A percentile compares a stretch with the other conserved stretches of the same genome.
Evolutionary conservation across 441 rosid species (phyloP).

Genomic region (Mallotus repandus): DNA sequence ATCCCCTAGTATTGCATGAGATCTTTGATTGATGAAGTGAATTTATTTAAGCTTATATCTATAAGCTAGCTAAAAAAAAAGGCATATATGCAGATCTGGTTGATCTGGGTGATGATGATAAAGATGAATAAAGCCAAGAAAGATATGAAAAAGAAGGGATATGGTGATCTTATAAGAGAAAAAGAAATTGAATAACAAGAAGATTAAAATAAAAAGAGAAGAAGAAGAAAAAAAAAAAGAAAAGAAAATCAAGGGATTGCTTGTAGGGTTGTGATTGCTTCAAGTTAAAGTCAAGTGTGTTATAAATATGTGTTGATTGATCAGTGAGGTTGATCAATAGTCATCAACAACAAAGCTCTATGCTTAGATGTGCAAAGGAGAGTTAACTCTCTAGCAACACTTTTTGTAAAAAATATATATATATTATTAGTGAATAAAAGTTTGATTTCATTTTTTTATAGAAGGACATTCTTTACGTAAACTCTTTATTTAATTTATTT

Average conservation of each 20-base stretch:
- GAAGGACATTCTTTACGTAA: too few species aligned
- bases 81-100: constrained; percentile 4
- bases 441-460: too few species aligned
- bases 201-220: not conserved
- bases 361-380: too few species aligned
- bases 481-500: too few species aligned
- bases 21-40: not conserved
- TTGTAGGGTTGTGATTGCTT: constrained; percentile 12
- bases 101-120: constrained; percentile 7
- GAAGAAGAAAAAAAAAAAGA: not conserved
- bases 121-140: constrained; percentile 19
- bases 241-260: not conserved
- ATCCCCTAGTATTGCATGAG: not conserved
- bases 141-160: constrained; percentile 9
- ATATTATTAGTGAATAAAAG: too few species aligned
- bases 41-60: not conserved
- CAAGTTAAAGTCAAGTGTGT: constrained; percentile 9
- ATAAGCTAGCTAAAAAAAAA: not conserved
- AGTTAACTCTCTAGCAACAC: too few species aligned
- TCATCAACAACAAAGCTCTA: too few species aligned
- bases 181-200: not conserved
- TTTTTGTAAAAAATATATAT: too few species aligned
- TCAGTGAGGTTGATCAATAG: too few species aligned
- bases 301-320: not conserved
- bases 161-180: constrained; percentile 4